Evolutionary conservation across 257 asterid species (phyloP), one percentile per base, ranked within the genome.

Genomic region (Salvia miltiorrhiza): DNA sequence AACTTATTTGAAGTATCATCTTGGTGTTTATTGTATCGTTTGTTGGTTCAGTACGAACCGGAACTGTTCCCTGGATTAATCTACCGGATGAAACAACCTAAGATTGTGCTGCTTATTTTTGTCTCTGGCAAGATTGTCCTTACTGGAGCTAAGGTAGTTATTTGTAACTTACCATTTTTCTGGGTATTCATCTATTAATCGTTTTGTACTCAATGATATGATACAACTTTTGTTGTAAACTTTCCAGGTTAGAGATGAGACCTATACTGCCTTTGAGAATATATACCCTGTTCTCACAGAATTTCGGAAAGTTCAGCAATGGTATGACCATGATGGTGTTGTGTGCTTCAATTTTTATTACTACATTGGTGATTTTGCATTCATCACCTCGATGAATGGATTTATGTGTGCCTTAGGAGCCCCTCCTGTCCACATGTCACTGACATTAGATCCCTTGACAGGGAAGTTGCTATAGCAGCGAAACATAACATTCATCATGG

Each of bases 81-180:
- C 73, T 92, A 92, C 77, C 87, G 97, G 66, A 92, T 92, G 98
- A 89, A 89, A 73, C 95, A 92, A 63, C 97, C 97, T 5, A 91
- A 91, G 77, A 91, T 91, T 68, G 98, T 92, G 73, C 86, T 92
- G 75, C 98, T 90, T 56, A 92, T 92, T 23, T 92, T 92, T 61
- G 98, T 92, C 17, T 92, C 98, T 30, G 98, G 97, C 75, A 92
- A 92, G 79, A 92, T 92, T 78, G 98, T 92, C 61, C 88, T 90
- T 55, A 92, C 98, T 4, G 98, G 98, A 58, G 98, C 98, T 20
- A 92, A 92, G 97, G 98, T 92, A 66, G 40, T 57, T 41, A 33
- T 40, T 64, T 26, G 62, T 47, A 12, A 50, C 57, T 67, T 72
- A 2, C 33, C 23, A 68, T 35, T 49, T 64, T 32, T 6, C 55